Evolutionary conservation across 352 stramenopile genomes (phyloP).

Genomic region (Peronosclerospora sorghi): DNA sequence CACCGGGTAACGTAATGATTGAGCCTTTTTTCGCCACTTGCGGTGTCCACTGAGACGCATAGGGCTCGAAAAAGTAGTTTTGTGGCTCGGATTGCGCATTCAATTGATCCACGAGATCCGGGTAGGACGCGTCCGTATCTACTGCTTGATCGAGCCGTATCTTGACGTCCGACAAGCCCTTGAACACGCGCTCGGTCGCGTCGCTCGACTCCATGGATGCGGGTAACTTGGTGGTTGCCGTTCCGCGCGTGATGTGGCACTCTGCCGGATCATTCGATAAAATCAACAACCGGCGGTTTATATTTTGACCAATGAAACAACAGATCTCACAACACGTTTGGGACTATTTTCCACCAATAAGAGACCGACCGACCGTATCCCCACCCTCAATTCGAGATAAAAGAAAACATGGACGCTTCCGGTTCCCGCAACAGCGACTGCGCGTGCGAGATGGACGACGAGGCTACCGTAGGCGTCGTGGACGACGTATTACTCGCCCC

Average conservation of each 20-base stretch:
- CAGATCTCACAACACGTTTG: too few species aligned
- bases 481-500: conserved; percentile 21
- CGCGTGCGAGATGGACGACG: conserved; percentile 14
- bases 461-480: conserved; percentile 18
- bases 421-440: conserved; percentile 17
- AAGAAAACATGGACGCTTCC: conserved; percentile 44
- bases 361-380: too few species aligned
- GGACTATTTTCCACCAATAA: too few species aligned
- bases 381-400: conserved; percentile 33
- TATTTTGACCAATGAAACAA: too few species aligned
- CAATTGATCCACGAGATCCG: conserved; percentile 72
- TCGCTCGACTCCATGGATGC: conserved; percentile 20
- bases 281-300: too few species aligned
- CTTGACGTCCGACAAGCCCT: conserved; percentile 62
- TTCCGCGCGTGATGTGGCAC: too few species aligned
- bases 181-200: conserved; percentile 35
- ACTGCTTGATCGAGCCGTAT: conserved; percentile 59
- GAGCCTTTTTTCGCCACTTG: conserved; percentile 70
- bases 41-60: conserved; percentile 66
- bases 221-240: conserved; percentile 3
- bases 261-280: too few species aligned
- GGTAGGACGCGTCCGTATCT: conserved; percentile 62
- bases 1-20: conserved; percentile 50
- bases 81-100: conserved; percentile 74
- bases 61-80: conserved; percentile 86